A percentile compares a stretch with the other conserved stretches of the same genome.
Conservation (phyloP, 2,329 filamentous ascomycete species). For the Nemania diffusa region DNA sequence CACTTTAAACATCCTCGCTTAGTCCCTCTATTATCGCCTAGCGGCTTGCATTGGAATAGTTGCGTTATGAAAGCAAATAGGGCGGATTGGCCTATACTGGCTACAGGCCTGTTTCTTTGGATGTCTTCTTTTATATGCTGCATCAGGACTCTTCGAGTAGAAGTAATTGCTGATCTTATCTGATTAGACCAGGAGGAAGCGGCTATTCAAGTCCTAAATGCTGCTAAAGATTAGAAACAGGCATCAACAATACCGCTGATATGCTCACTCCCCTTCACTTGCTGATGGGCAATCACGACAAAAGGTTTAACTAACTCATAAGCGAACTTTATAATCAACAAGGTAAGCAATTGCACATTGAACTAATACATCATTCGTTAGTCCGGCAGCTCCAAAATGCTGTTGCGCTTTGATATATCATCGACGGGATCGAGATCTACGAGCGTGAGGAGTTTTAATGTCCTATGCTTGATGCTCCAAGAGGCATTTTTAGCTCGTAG, state of each 20-base stretch:
- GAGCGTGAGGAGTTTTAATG: constrained; percentile 18
- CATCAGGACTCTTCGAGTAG: neutral
- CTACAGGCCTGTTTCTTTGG: neutral
- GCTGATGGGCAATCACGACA: no score
- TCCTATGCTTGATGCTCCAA: constrained; percentile 10
- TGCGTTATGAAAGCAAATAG: neutral
- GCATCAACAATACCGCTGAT: no score
- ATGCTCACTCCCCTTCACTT: no score
- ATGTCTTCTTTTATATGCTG: neutral
- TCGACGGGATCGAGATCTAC: constrained; percentile 2
- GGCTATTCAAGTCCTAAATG: no score
- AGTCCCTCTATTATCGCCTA: no score
- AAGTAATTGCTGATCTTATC: no score
- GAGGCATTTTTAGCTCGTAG: constrained; percentile 1
- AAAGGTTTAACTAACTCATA: no score
- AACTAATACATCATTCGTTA: no score
- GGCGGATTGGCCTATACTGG: neutral
- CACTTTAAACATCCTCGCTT: neutral
- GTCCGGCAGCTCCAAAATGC: neutral
- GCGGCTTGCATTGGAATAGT: neutral
- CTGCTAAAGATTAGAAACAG: no score
- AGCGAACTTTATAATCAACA: no score
- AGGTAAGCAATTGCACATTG: no score
- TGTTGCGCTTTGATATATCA: constrained; percentile 1
- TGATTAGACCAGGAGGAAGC: no score